Conservation (phyloP, 768 basidiomycete species). For the Auriscalpium orientale region DNA sequence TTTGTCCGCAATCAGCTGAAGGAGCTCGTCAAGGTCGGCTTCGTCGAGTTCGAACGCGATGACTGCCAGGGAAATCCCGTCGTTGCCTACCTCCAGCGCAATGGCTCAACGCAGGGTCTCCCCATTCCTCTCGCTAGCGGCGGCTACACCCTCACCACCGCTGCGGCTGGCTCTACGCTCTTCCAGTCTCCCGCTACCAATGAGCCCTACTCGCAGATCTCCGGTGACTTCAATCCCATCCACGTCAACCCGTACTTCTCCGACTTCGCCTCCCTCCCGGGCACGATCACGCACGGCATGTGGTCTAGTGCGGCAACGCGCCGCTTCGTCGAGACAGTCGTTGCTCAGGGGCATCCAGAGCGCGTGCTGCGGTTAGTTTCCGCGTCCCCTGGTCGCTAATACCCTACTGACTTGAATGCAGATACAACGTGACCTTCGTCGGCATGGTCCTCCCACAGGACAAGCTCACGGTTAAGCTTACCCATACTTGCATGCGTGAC, state of each 20-base stretch:
- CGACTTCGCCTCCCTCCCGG: conserved; percentile 84
- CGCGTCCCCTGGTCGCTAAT: conserved; percentile 1
- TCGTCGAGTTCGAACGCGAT: conserved; percentile 79
- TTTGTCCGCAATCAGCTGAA: conserved; percentile 87
- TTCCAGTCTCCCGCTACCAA: conserved; percentile 88
- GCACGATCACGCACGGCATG: conserved; percentile 96
- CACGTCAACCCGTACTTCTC: conserved; percentile 99
- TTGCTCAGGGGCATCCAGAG: conserved; percentile 87
- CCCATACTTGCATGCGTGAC: conserved; percentile 85
- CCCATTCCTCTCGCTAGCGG: conserved; percentile 73
- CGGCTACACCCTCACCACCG: conserved; percentile 74
- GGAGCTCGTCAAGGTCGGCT: conserved; percentile 80
- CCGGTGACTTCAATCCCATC: conserved; percentile 98
- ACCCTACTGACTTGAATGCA: conserved; percentile 22
- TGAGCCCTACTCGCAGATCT: conserved; percentile 91
- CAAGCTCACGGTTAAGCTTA: conserved; percentile 77
- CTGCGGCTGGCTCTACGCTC: conserved; percentile 43
- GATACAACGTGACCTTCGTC: conserved; percentile 91
- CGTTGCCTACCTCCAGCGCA: conserved; percentile 85
- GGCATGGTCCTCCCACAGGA: conserved; percentile 96
- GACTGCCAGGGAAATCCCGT: conserved; percentile 92
- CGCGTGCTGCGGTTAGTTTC: conserved; percentile 75
- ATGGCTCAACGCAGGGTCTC: conserved; percentile 74
- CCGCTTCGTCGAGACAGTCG: conserved; percentile 86
- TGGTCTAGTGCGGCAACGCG: conserved; percentile 96